phyloP scores from a whole-genome alignment of 176 grass and related monocot genomes.

The Zoysia pacifica region DNA sequence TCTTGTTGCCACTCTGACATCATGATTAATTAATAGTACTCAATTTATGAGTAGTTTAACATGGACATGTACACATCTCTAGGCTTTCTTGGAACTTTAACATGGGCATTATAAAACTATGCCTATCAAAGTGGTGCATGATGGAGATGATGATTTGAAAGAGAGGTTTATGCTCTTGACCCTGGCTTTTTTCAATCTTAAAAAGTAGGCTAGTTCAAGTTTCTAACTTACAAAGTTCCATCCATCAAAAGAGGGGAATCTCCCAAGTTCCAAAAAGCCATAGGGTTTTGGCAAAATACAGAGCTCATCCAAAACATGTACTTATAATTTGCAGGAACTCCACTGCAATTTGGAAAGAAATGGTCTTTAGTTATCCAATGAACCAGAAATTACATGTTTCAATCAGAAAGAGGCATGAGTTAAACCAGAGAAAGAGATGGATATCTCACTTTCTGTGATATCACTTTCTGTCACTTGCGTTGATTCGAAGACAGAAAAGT shows the following conservation, averaged over 20 bases:
- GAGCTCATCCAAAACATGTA: neutral
- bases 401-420: neutral
- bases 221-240: conserved; percentile 13
- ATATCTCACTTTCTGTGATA: neutral
- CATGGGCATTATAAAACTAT: conserved; percentile 37
- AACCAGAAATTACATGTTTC: neutral
- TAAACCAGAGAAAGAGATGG: neutral
- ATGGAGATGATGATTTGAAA: conserved; percentile 25
- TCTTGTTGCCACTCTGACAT: conserved; percentile 37
- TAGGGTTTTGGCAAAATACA: neutral
- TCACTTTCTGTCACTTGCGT: conserved; percentile 10
- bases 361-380: neutral
- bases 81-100: conserved; percentile 55
- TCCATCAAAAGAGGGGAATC: neutral
- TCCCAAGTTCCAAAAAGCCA: conserved; percentile 26
- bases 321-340: neutral
- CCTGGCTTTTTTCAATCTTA: conserved; percentile 16
- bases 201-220: conserved; percentile 30
- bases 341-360: neutral
- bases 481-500: conserved; percentile 25
- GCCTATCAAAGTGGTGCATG: conserved; percentile 30
- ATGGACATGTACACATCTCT: conserved; percentile 44
- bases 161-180: conserved; percentile 35
- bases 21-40: conserved; percentile 35
- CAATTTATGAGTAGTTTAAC: conserved; percentile 34